Percentiles rank a stretch among this genome's conserved stretches.
Conservation (phyloP, 148 eudicot genomes). For the Rhododendron mucronatum region DNA sequence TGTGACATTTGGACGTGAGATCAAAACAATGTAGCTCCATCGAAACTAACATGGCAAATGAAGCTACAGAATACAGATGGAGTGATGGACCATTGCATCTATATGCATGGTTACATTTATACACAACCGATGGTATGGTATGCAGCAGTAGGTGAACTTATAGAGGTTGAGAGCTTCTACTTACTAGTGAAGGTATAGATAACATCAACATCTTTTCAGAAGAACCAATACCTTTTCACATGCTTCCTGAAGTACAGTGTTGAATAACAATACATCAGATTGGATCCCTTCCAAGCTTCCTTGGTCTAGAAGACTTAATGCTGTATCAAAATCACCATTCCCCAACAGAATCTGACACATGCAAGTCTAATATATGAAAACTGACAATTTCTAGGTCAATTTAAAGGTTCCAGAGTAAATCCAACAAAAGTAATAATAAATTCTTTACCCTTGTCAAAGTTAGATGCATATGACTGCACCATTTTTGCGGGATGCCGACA, state of each 20-base stretch:
- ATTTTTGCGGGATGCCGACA: neutral
- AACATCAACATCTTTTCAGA: neutral
- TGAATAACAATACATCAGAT: conserved; percentile 64
- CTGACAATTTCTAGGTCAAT: conserved; percentile 14
- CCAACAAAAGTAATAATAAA: neutral
- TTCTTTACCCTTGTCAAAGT: neutral
- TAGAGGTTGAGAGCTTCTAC: neutral
- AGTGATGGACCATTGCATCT: neutral
- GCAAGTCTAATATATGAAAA: conserved; percentile 16
- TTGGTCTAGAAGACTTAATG: conserved; percentile 57
- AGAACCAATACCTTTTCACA: conserved; percentile 38
- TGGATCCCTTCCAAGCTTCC: conserved; percentile 47
- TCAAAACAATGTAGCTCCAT: neutral
- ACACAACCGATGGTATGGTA: neutral
- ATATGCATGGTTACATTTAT: neutral
- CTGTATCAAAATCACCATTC: conserved; percentile 51
- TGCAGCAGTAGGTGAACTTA: neutral
- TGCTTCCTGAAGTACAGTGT: conserved; percentile 59
- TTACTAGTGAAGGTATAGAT: neutral
- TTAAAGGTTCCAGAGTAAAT: neutral
- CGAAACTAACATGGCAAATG: neutral
- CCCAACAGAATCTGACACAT: conserved; percentile 52
- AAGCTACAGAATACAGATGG: neutral
- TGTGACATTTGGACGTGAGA: neutral
- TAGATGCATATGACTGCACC: neutral